These are phyloP conservation scores for Starmerella asiatica DNA, from an alignment of 805 yeast genomes.

Conservation along the genomic window DNA sequence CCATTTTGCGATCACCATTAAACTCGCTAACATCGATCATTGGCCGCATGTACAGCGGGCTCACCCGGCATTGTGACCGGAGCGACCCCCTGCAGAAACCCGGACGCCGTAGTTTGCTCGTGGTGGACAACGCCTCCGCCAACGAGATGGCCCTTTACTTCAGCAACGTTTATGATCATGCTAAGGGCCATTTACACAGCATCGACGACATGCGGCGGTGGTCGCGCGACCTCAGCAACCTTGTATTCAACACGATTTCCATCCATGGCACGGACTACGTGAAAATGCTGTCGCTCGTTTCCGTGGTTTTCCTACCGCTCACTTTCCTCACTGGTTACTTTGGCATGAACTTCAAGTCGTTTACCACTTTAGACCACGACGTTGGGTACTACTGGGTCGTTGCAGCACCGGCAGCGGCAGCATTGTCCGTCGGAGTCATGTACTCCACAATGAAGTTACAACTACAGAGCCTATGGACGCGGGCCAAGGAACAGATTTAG, in stretches of 20 bases:
- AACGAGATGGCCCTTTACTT: constrained; percentile 37
- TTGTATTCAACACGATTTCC: constrained; percentile 45
- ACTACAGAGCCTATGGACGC: constrained; percentile 13
- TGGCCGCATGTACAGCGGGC: constrained; percentile 27
- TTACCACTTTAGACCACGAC: constrained; percentile 30
- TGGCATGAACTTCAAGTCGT: constrained; percentile 40
- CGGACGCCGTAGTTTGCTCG: not conserved
- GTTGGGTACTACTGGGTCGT: constrained; percentile 38
- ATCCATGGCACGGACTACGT: constrained; percentile 44
- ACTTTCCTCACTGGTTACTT: constrained; percentile 51
- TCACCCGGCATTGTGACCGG: not conserved
- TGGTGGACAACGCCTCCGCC: constrained; percentile 27
- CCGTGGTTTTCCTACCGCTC: constrained; percentile 46
- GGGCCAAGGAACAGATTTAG: constrained; percentile 18
- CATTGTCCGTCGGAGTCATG: constrained; percentile 23
- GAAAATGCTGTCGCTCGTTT: constrained; percentile 40
- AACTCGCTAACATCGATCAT: constrained; percentile 37
- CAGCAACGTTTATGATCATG: constrained; percentile 46
- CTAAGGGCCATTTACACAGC: constrained; percentile 39
- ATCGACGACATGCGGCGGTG: constrained; percentile 41
- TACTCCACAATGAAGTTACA: constrained; percentile 12
- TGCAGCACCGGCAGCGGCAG: constrained; percentile 30
- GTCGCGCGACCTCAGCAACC: constrained; percentile 37
- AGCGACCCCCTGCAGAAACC: not conserved
- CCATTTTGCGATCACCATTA: constrained; percentile 35